Evolutionary conservation across 2,329 filamentous ascomycete genomes (phyloP).

Genomic region (Colletotrichum horii): DNA sequence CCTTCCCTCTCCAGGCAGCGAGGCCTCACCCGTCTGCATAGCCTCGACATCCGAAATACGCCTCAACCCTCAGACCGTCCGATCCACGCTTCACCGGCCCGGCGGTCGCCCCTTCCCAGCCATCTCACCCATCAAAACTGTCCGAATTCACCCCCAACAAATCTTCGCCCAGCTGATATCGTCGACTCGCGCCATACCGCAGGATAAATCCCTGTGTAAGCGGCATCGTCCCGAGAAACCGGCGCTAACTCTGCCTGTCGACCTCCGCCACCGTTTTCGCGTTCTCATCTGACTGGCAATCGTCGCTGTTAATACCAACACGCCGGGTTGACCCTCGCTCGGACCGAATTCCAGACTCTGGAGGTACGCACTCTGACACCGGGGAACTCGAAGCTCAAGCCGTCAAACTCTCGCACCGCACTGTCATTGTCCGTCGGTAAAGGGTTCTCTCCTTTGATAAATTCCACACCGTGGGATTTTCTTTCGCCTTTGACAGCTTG

Average conservation of each 20-base stretch:
- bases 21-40: background rate
- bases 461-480: background rate
- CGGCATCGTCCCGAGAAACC: background rate
- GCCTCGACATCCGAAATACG: background rate
- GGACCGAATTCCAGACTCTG: background rate
- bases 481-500: background rate
- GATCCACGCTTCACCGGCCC: background rate
- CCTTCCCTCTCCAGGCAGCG: background rate
- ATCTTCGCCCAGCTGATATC: background rate
- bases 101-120: background rate
- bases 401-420: background rate
- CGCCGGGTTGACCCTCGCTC: conserved; percentile 13
- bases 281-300: background rate
- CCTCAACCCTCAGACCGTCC: conserved; percentile 10
- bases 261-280: background rate
- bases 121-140: background rate
- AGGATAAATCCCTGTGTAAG: background rate
- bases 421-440: background rate
- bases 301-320: background rate
- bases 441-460: background rate
- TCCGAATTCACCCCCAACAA: background rate
- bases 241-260: background rate
- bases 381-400: background rate
- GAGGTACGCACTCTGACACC: conserved; percentile 11
- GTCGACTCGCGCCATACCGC: background rate